Base-by-base conservation (phyloP, 1,139 yeast genomes). In the Groenewaldozyma auringiensis region DNA sequence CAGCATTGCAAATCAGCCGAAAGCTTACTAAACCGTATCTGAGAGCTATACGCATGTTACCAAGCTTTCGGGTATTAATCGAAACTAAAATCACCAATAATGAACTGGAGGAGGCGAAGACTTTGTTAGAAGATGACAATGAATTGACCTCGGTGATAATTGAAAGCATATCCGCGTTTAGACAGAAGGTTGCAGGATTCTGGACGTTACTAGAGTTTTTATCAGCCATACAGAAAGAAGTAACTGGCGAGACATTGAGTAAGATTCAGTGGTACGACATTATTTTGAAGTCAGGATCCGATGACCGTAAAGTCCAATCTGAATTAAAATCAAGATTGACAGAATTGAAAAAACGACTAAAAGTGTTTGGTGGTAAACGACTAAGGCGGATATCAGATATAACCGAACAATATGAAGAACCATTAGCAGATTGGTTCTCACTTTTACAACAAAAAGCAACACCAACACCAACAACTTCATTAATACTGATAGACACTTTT, bases 31-130 rank as follows among this genome's bases (percentile, higher is more conserved):
- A 50, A 3, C 47, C 44, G 4, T 61, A 75, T 50, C 59, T 68
- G 25, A 62, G 62, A 21, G 65, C 71, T 6, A 59, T 76, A 27
- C 59, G 73, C 18, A 66, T 68, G 51, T 67, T 78, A 37, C 76
- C 76, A 0, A 75, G 80, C 0, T 72, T 72, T 53, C 66, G 65
- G 60, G 61, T 57, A 18, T 64, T 66, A 50, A 58, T 71, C 31
- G 72, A 71, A 49, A 25, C 6, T 11, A 25, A 25, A 25, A 8
- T 25, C 9, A 6, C 21, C 16, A 44, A 22, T 21, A 32, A 34
- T 21, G 40, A 36, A 13, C 35, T 34, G n/a, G 41, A 21, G 29
- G 21, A 25, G 33, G 41, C 37, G 21, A 25, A 21, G 42, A 29
- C 25, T 6, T 25, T 25, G 11, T 25, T 25, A 25, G 29, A 25